A percentile compares a stretch with the other conserved stretches of the same genome.
Conservation (phyloP, 257 asterid genomes). For the Solanum virginianum region DNA sequence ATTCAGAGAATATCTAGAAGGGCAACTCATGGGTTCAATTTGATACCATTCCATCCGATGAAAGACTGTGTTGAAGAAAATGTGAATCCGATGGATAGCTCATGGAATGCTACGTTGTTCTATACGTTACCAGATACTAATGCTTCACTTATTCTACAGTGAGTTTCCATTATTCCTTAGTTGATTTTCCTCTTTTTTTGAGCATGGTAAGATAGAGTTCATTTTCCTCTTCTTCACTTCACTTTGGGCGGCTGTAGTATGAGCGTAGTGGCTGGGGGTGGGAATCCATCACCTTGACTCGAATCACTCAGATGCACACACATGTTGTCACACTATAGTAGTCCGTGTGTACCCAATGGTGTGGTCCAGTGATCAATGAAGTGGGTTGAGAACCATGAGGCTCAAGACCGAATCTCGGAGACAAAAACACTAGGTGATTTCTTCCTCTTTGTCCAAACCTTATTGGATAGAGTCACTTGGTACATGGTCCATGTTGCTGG, state of each 20-base stretch:
- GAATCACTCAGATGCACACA: background rate
- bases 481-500: too few species aligned
- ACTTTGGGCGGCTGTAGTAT: background rate
- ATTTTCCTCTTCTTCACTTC: background rate
- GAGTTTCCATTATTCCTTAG: slow-evolving; percentile 7
- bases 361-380: too few species aligned
- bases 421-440: too few species aligned
- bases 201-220: background rate
- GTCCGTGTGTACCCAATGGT: background rate
- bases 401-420: too few species aligned
- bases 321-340: background rate
- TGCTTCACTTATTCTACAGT: slow-evolving; percentile 55
- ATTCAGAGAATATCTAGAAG: slow-evolving; percentile 52
- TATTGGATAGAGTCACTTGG: too few species aligned
- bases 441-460: too few species aligned
- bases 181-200: background rate
- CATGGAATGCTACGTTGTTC: slow-evolving; percentile 39
- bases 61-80: slow-evolving; percentile 18
- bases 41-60: slow-evolving; percentile 40
- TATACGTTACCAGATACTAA: slow-evolving; percentile 50
- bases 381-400: too few species aligned
- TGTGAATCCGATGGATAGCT: slow-evolving; percentile 7
- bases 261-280: background rate
- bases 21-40: slow-evolving; percentile 52
- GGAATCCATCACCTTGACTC: background rate